Conservation (phyloP, 495 filamentous ascomycete genomes). For the Penicillium riverlandense region DNA sequence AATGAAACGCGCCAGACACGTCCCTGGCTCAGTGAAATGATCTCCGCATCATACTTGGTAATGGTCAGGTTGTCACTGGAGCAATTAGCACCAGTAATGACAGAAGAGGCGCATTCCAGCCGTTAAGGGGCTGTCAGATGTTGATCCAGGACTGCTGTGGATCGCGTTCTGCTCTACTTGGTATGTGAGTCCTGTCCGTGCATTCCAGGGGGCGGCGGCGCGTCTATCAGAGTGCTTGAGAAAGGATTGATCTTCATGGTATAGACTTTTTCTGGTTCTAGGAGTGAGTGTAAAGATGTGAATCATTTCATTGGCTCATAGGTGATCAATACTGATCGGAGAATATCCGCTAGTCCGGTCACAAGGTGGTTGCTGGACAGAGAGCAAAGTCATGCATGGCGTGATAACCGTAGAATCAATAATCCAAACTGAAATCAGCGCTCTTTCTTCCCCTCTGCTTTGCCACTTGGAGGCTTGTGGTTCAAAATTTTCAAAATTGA, state of each 20-base stretch:
- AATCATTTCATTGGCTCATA: no score
- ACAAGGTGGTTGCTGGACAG: no score
- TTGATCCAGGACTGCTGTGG: constrained; percentile 10
- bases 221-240: constrained; percentile 5
- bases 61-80: constrained; percentile 8
- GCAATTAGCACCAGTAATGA: constrained; percentile 1
- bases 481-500: constrained; percentile 18
- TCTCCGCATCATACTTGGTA: constrained; percentile 16
- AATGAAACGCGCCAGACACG: constrained; percentile 10
- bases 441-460: constrained; percentile 11
- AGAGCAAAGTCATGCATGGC: no score
- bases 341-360: no score
- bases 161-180: background rate
- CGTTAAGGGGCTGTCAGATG: constrained; percentile 1
- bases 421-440: constrained; percentile 2
- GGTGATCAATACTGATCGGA: no score
- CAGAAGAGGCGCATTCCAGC: constrained; percentile 13
- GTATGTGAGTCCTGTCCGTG: constrained; percentile 7
- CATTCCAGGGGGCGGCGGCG: constrained; percentile 17
- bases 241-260: constrained; percentile 2
- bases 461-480: constrained; percentile 4
- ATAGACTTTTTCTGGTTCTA: background rate
- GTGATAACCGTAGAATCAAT: background rate
- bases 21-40: background rate
- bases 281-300: background rate